Evolutionary conservation across 108 stramenopile genomes (phyloP).

Genomic region (Mediolabrus comicus): DNA sequence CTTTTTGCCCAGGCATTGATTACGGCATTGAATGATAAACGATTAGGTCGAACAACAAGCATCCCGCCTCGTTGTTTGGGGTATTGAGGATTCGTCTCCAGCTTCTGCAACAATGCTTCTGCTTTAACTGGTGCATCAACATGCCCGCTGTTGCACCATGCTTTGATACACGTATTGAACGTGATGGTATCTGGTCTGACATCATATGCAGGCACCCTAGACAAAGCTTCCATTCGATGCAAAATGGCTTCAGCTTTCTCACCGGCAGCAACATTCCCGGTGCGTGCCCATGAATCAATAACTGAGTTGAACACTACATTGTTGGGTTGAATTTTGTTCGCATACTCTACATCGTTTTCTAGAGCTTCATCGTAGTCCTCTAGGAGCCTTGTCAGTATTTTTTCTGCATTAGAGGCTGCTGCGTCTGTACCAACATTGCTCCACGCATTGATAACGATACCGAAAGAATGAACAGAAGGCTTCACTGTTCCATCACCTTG

Average conservation of each 20-base stretch:
- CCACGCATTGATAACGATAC: slow-evolving; percentile 46
- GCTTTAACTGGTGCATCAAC: slow-evolving; percentile 56
- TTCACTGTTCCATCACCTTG: slow-evolving; percentile 16
- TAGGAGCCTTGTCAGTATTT: slow-evolving; percentile 35
- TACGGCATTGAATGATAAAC: slow-evolving; percentile 62
- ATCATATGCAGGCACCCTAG: slow-evolving; percentile 34
- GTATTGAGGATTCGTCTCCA: slow-evolving; percentile 45
- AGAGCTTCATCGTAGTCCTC: slow-evolving; percentile 33
- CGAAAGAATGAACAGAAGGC: slow-evolving; percentile 39
- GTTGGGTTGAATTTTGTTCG: slow-evolving; percentile 43
- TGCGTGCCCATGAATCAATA: slow-evolving; percentile 61
- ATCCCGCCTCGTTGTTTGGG: slow-evolving; percentile 28
- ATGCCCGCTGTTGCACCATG: slow-evolving; percentile 58
- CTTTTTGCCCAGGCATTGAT: slow-evolving; percentile 64
- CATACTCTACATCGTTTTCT: slow-evolving; percentile 18
- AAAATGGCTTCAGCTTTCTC: slow-evolving; percentile 54
- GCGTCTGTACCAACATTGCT: slow-evolving; percentile 13
- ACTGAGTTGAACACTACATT: slow-evolving; percentile 62
- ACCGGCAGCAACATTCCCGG: slow-evolving; percentile 45
- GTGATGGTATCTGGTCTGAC: slow-evolving; percentile 60
- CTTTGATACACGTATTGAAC: slow-evolving; percentile 59
- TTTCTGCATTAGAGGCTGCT: slow-evolving; percentile 47
- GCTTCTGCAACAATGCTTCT: slow-evolving; percentile 53
- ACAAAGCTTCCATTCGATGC: slow-evolving; percentile 48
- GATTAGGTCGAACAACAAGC: slow-evolving; percentile 51